These are phyloP conservation scores for Collybiopsis luxurians DNA, from an alignment of 768 basidiomycete species.

Conservation along the genomic window DNA sequence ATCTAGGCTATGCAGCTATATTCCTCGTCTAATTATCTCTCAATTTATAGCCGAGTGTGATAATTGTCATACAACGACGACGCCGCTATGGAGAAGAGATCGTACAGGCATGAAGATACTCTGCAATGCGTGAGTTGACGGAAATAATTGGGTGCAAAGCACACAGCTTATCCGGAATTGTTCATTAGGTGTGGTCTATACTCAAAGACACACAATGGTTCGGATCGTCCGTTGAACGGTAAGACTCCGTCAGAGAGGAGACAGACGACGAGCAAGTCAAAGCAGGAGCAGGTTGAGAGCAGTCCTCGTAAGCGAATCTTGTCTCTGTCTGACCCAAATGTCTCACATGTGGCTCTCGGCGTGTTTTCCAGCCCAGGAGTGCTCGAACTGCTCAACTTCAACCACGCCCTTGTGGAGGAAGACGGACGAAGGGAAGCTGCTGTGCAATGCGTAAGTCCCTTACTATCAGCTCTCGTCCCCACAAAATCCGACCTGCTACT, in stretches of 20 bases:
- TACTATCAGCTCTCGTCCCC: not conserved
- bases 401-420: constrained; percentile 8
- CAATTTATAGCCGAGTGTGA: constrained; percentile 4
- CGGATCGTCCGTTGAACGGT: constrained; percentile 9
- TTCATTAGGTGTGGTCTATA: constrained; percentile 7
- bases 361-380: constrained; percentile 2
- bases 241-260: constrained; percentile 8
- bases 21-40: not conserved
- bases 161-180: not conserved
- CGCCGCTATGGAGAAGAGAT: constrained; percentile 8
- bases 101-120: constrained; percentile 9
- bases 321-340: not conserved
- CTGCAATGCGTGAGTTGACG: constrained; percentile 7
- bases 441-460: constrained; percentile 9
- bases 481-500: not conserved
- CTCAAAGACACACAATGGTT: constrained; percentile 9
- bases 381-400: constrained; percentile 7
- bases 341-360: not conserved
- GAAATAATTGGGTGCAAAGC: not conserved
- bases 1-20: too few species aligned
- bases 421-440: constrained; percentile 8
- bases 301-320: not conserved
- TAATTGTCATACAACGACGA: constrained; percentile 10
- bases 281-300: constrained; percentile 6
- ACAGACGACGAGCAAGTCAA: constrained; percentile 8